phyloP scores from a whole-genome alignment of 495 filamentous ascomycete genomes.

The Penicillium roqueforti region DNA sequence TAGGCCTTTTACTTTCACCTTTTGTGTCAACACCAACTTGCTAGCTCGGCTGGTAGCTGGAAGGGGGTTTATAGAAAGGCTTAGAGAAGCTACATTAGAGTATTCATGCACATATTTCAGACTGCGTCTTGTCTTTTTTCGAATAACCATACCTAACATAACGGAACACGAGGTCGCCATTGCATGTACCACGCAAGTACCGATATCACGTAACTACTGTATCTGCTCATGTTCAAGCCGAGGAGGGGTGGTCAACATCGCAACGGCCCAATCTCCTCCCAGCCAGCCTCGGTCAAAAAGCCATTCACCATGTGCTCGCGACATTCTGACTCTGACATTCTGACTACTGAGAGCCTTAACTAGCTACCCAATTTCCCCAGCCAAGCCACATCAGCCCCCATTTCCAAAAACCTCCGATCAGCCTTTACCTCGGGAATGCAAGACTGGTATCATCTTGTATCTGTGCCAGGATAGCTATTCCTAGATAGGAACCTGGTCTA shows the following conservation, averaged over 20 bases:
- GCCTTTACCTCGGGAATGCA: background rate
- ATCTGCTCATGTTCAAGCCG: background rate
- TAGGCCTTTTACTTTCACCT: slow-evolving; percentile 9
- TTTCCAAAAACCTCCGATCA: background rate
- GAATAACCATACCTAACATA: background rate
- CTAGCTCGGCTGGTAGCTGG: background rate
- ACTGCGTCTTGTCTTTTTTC: background rate
- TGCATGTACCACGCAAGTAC: background rate
- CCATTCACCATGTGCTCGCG: background rate
- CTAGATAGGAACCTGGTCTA: background rate
- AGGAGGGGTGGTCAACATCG: background rate
- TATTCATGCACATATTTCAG: too few species aligned
- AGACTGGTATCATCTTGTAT: too few species aligned
- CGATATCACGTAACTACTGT: background rate
- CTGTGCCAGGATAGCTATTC: background rate
- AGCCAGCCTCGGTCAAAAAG: background rate
- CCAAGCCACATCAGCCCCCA: background rate
- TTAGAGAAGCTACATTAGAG: background rate
- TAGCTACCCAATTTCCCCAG: background rate
- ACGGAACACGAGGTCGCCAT: background rate
- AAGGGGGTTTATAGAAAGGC: background rate
- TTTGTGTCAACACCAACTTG: too few species aligned
- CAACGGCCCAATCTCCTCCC: background rate
- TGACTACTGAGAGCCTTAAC: too few species aligned
- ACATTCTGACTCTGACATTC: too few species aligned